Conservation (phyloP, 2,329 filamentous ascomycete species). For the Sclerotinia trifoliorum region DNA sequence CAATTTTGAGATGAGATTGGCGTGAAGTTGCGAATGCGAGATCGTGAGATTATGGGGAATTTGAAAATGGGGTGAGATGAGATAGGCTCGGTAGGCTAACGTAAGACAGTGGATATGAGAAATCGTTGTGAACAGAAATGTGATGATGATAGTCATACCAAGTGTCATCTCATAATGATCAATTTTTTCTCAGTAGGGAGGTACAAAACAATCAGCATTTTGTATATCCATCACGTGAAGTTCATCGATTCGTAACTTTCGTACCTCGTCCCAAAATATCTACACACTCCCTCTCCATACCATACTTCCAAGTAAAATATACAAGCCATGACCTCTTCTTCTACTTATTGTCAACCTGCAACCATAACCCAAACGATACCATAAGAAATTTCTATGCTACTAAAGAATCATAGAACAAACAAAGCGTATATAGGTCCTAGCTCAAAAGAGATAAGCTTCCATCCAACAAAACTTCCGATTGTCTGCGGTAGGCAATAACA, state of each 20-base stretch:
- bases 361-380: background rate
- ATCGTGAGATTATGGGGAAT: background rate
- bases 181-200: background rate
- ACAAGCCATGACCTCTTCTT: background rate
- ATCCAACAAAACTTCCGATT: background rate
- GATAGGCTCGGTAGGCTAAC: background rate
- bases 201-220: background rate
- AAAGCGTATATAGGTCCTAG: background rate
- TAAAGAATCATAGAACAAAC: background rate
- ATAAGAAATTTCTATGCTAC: background rate
- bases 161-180: background rate
- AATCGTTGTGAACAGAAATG: too few species aligned
- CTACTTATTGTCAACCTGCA: background rate
- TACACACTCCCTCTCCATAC: background rate
- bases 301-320: background rate
- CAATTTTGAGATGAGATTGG: background rate
- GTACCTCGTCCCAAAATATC: background rate
- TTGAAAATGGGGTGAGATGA: background rate
- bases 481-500: background rate
- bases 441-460: background rate
- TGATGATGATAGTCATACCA: accelerated
- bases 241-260: background rate
- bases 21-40: too few species aligned
- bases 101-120: too few species aligned
- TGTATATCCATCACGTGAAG: background rate